Base-by-base conservation (phyloP, 371 early-diverging fungal genomes). In the Lichtheimia ornata region DNA sequence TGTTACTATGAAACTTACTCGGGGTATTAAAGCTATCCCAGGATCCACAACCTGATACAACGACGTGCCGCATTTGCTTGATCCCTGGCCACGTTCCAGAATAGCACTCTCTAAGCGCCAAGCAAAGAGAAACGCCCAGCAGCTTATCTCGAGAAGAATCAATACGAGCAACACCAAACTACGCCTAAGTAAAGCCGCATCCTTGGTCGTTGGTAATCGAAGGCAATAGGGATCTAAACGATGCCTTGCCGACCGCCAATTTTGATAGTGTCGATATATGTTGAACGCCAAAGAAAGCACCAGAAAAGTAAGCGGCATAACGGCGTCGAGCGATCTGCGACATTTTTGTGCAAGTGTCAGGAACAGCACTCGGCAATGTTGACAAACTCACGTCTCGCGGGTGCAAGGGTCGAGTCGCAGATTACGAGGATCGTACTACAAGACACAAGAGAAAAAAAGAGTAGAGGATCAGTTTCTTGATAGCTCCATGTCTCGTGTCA, bases 51-150 rank as follows among this genome's bases (percentile, higher is more conserved):
- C 64, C 57, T 73, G 76, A 56, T 76, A 76, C 12, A 71, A 58
- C 5, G 77, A 67, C 5, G 70, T 64, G 5, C 65, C 62, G 47
- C 63, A 67, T 20, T 59, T 53, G 22, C 50, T 58, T 5, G 65
- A 58, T 25, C 45, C 41, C 50, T 63, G 53, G 12, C 54, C 60
- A 43, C 62, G 65, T 35, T 80, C 77, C 13, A 77, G 52, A 11
- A 77, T 74, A n/a, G 68, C 71, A 56, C 73, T 77, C 49, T 77
- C 77, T 12, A 81, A 50, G 22, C 78, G 70, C 81, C 81, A 81
- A 28, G 81, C 81, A 56, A 81, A 77, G 17, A 76, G 49, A 54
- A 81, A 81, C 14, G 78, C 77, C 81, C 78, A 81, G 18, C 55
- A 62, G 47, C 81, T 76, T 56, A 76, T 77, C 53, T 77, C 73